A percentile compares a stretch with the other conserved stretches of the same genome.
Evolutionary conservation across 768 basidiomycete species (phyloP).

Genomic region (Rubroboletus pulcherrimus): DNA sequence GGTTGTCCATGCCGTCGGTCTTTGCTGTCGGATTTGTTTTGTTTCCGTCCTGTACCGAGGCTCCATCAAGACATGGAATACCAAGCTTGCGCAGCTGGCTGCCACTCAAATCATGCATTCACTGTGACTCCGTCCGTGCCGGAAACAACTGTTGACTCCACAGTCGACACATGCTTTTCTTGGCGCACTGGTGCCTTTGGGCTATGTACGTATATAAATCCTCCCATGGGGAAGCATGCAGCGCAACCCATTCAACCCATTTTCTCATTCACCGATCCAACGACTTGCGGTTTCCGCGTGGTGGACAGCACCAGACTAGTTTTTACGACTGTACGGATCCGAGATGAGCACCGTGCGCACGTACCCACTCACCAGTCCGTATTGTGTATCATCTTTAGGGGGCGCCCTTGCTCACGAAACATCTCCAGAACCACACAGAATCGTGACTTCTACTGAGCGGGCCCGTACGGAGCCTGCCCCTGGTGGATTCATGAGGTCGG

Average conservation of each 20-base stretch:
- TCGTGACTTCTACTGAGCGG: slow-evolving; percentile 10
- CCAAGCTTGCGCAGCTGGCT: neutral
- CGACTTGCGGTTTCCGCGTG: slow-evolving; percentile 4
- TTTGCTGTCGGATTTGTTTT: slow-evolving; percentile 1
- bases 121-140: neutral
- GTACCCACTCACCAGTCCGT: slow-evolving; percentile 7
- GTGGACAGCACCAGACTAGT: neutral
- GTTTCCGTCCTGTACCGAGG: neutral
- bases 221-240: neutral
- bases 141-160: neutral
- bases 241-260: neutral
- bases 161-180: slow-evolving; percentile 1
- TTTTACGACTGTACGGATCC: neutral
- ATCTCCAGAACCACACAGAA: slow-evolving; percentile 9
- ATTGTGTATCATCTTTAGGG: neutral
- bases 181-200: slow-evolving; percentile 12
- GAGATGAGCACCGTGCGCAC: slow-evolving; percentile 12
- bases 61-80: neutral
- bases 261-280: neutral
- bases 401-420: neutral
- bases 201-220: slow-evolving; percentile 4
- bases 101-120: neutral
- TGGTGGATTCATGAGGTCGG: slow-evolving; percentile 20
- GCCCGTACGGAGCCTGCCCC: slow-evolving; percentile 18
- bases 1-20: neutral